Conservation (phyloP, 2,329 filamentous ascomycete species). For the Pestalotiopsis sp. region DNA sequence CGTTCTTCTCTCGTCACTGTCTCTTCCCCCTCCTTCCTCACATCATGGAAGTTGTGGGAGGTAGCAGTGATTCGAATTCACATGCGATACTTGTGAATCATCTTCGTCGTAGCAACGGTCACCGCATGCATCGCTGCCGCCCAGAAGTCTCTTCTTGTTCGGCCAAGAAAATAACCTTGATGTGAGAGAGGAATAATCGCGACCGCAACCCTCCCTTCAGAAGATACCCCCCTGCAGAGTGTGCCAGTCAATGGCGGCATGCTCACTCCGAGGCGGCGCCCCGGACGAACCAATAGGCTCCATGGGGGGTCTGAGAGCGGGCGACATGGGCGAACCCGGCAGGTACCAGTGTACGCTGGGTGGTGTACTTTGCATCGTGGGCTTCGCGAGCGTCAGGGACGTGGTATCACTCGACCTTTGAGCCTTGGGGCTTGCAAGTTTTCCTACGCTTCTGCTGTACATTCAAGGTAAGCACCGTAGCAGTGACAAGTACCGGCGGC, state of each 20-base stretch:
- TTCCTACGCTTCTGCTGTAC: too few relatives aligned
- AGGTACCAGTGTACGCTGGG: not conserved
- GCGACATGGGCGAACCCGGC: constrained; percentile 8
- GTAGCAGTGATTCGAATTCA: not conserved
- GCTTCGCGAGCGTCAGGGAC: too few relatives aligned
- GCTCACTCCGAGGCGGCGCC: not conserved
- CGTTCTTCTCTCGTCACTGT: not conserved
- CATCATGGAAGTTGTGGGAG: not conserved
- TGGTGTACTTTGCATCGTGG: not conserved
- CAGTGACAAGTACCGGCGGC: not conserved
- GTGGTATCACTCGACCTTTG: not conserved
- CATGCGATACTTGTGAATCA: not conserved
- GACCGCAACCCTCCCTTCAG: not conserved
- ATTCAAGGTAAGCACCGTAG: too few relatives aligned
- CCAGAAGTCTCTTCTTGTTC: not conserved
- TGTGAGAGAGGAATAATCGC: not conserved
- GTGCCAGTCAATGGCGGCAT: not conserved
- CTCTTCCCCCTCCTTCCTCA: not conserved
- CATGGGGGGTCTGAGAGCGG: constrained; percentile 6
- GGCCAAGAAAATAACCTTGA: not conserved
- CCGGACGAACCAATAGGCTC: constrained; percentile 2
- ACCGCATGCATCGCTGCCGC: too few relatives aligned
- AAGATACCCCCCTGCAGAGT: not conserved
- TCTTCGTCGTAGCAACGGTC: not conserved
- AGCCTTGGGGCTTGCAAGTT: too few relatives aligned